Evolutionary conservation across 2,329 filamentous ascomycete species (phyloP), one percentile per base, ranked within the genome.

Genomic region (Thielaviopsis euricoi): DNA sequence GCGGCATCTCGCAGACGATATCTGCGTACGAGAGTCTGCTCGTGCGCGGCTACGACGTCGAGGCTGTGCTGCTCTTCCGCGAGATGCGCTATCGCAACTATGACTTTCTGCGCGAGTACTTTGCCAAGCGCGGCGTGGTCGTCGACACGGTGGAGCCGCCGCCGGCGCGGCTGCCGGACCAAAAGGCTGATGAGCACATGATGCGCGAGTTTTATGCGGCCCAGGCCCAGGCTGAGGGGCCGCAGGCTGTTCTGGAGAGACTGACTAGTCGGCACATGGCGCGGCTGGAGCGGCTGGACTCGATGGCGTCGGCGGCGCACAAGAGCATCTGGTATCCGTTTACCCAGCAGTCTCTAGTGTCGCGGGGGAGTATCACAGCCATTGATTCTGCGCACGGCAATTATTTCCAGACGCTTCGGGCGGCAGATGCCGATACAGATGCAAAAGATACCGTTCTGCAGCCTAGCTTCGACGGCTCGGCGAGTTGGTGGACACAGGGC

Each of bases 401-500:
- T 65, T 82, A 81, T 66, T 94, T 93, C 67, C 85, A 91, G 65
- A 83, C 82, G 0, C 62, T 65, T 1, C 22, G 40, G 3, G 1
- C 22, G 40, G 3, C 53, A 48, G 26, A n/a, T n/a, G 23, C 13
- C 26, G 48, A 5, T 6, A 13, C 25, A 9, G 13, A 37, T n/a
- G 15, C 37, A 3, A 1, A 23, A 10, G 25, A 65, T 5, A 64
- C 71, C 6, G 65, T 81, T 3, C 69, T 88, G 0, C 76, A 75
- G 52, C 77, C 86, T 0, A 83, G 85, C 0, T 89, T 93, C 58
- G 89, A 94, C 64, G 88, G 85, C 2, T 93, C 87, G 0, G 87
- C 87, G 0, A 91, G 87, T 0, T 94, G 89, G 88, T 94, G 89
- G 88, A 94, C 88, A 0, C 89, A 94, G 69, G 88, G 88, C 1